Conservation (phyloP, 2,329 filamentous ascomycete species). For the Gnomoniopsis sp. region DNA sequence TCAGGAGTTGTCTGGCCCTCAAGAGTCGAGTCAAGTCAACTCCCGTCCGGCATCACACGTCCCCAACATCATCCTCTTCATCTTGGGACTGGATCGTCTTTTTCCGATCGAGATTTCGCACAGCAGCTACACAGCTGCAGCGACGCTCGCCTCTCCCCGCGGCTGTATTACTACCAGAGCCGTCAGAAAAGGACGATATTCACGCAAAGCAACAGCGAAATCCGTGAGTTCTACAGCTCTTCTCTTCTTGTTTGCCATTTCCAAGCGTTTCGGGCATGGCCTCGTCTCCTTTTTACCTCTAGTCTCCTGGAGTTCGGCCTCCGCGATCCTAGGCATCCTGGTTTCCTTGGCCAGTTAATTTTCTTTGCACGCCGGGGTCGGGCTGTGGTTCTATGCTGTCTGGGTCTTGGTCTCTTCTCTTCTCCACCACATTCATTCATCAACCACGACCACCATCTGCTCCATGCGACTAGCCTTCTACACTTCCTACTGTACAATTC, state of each 20-base stretch:
- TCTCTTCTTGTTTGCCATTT: not conserved
- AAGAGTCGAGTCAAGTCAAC: not conserved
- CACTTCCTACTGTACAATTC: not conserved
- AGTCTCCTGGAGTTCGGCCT: not conserved
- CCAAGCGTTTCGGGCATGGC: not conserved
- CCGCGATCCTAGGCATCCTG: not conserved
- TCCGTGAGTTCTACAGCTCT: slow-evolving; percentile 9
- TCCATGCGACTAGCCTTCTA: not conserved
- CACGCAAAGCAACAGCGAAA: slow-evolving; percentile 1
- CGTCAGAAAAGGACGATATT: not conserved
- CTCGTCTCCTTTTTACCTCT: not conserved
- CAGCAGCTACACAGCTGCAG: slow-evolving; percentile 1
- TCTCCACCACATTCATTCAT: slow-evolving; percentile 3
- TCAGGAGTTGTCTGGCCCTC: not conserved
- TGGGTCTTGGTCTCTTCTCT: slow-evolving; percentile 2
- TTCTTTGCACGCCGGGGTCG: not conserved
- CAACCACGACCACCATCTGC: not conserved
- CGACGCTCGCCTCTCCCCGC: not conserved
- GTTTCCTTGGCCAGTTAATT: not conserved
- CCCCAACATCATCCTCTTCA: not conserved
- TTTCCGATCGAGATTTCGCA: slow-evolving; percentile 7
- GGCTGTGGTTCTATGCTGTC: slow-evolving; percentile 1
- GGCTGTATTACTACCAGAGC: not conserved
- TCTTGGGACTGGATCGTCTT: not conserved
- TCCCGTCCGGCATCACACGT: not conserved